These are phyloP conservation scores for Fusarium albosuccineum DNA, from an alignment of 2,329 filamentous ascomycete genomes.

Conservation along the genomic window DNA sequence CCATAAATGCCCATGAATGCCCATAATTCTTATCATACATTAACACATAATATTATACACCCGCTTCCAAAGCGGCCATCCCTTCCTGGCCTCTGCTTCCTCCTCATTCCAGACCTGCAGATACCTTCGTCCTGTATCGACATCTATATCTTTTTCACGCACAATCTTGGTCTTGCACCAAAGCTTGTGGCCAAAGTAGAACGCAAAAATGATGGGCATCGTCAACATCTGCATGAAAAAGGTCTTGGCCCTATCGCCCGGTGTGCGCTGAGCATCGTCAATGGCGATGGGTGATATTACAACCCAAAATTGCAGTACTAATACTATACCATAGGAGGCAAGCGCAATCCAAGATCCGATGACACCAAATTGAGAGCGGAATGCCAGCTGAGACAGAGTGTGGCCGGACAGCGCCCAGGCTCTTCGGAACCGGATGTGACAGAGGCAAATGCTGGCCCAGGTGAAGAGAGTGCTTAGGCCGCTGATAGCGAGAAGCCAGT, in stretches of 20 bases:
- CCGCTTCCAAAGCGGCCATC: slow-evolving; percentile 82
- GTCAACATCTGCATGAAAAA: slow-evolving; percentile 82
- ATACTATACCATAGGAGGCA: slow-evolving; percentile 78
- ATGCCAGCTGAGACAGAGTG: slow-evolving; percentile 80
- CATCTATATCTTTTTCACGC: slow-evolving; percentile 79
- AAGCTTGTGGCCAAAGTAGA: slow-evolving; percentile 82
- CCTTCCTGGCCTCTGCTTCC: slow-evolving; percentile 78
- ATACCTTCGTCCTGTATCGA: slow-evolving; percentile 86
- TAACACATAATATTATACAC: slow-evolving; percentile 79
- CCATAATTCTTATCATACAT: neutral
- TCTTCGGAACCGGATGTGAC: slow-evolving; percentile 88
- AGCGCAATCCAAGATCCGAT: slow-evolving; percentile 89
- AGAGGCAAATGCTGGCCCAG: slow-evolving; percentile 85
- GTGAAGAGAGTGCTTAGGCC: slow-evolving; percentile 81
- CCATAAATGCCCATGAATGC: no score
- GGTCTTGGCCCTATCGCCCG: slow-evolving; percentile 59
- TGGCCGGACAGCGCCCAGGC: slow-evolving; percentile 79
- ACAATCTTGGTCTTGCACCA: slow-evolving; percentile 77
- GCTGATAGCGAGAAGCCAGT: slow-evolving; percentile 84
- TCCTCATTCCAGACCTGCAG: slow-evolving; percentile 83
- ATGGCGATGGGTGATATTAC: slow-evolving; percentile 77
- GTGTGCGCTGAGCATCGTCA: neutral
- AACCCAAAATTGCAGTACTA: slow-evolving; percentile 89
- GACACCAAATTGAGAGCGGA: slow-evolving; percentile 81
- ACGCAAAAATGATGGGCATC: slow-evolving; percentile 73